phyloP scores from a whole-genome alignment of 139 green algal genomes.

The Auxenochlorella protothecoides region DNA sequence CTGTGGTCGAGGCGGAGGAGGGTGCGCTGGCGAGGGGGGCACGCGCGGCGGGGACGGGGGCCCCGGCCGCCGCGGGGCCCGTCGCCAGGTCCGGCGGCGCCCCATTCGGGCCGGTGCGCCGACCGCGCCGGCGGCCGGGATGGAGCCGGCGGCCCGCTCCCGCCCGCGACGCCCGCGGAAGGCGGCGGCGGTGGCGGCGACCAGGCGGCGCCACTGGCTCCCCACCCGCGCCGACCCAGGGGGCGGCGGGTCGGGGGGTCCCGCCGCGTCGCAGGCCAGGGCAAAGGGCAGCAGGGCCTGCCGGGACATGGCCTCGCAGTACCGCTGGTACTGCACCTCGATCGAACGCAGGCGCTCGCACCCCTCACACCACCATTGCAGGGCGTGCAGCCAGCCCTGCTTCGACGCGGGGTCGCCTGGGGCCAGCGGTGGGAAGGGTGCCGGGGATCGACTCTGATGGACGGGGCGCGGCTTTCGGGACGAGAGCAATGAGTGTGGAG shows the following conservation, averaged over 20 bases:
- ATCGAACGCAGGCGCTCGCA: constrained; percentile 7
- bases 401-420: constrained; percentile 21
- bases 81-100: neutral
- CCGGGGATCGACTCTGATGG: no score
- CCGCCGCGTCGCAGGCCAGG: no score
- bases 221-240: no score
- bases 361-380: constrained; percentile 21
- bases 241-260: no score
- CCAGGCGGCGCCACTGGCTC: no score
- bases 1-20: neutral
- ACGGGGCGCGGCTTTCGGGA: no score
- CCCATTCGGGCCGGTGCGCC: no score
- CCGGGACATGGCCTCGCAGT: constrained; percentile 17
- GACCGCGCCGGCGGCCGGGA: no score
- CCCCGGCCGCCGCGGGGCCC: neutral
- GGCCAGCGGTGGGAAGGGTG: neutral
- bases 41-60: neutral
- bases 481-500: no score
- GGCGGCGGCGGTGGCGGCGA: no score
- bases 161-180: neutral
- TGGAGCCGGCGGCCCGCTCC: no score
- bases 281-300: neutral
- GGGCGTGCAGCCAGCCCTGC: constrained; percentile 22
- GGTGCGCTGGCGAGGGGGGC: constrained; percentile 1
- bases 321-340: constrained; percentile 11